A percentile compares a stretch with the other conserved stretches of the same genome.
phyloP scores from a whole-genome alignment of 139 green algal species.

The Zygnema cylindricum region DNA sequence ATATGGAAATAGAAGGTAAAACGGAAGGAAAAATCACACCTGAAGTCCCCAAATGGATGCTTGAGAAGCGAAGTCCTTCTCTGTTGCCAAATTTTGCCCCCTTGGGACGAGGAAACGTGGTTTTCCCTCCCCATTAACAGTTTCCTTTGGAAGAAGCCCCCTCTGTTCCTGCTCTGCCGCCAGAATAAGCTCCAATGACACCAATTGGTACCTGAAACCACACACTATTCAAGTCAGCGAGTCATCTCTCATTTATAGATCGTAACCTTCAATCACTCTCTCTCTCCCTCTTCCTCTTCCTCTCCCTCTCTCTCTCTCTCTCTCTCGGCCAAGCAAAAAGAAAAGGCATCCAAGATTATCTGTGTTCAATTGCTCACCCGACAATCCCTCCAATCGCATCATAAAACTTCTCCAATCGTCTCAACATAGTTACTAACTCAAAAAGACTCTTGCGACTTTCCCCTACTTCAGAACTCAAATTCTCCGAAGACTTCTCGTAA shows the following conservation, averaged over 20 bases:
- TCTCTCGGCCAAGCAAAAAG: too few species aligned
- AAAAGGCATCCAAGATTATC: neutral
- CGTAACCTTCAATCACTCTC: neutral
- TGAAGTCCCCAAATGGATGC: conserved; percentile 54
- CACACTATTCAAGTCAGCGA: neutral
- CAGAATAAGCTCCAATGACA: conserved; percentile 57
- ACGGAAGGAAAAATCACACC: conserved; percentile 12
- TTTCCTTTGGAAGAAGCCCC: neutral
- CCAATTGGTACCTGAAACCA: conserved; percentile 46
- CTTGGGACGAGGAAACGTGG: conserved; percentile 39
- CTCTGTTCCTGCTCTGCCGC: conserved; percentile 25
- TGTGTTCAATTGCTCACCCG: conserved; percentile 68
- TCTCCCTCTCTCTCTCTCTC: neutral
- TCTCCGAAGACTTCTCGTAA: neutral
- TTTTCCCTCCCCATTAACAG: neutral
- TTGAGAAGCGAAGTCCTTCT: conserved; percentile 28
- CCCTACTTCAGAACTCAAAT: neutral
- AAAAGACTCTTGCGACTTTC: conserved; percentile 21
- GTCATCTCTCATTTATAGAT: neutral
- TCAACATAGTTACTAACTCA: conserved; percentile 37
- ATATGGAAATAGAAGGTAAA: neutral
- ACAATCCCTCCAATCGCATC: conserved; percentile 91
- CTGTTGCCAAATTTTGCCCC: conserved; percentile 49
- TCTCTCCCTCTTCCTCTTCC: neutral
- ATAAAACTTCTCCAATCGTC: conserved; percentile 81